Evolutionary conservation across 257 asterid species (phyloP).

Genomic region (Catharanthus roseus): DNA sequence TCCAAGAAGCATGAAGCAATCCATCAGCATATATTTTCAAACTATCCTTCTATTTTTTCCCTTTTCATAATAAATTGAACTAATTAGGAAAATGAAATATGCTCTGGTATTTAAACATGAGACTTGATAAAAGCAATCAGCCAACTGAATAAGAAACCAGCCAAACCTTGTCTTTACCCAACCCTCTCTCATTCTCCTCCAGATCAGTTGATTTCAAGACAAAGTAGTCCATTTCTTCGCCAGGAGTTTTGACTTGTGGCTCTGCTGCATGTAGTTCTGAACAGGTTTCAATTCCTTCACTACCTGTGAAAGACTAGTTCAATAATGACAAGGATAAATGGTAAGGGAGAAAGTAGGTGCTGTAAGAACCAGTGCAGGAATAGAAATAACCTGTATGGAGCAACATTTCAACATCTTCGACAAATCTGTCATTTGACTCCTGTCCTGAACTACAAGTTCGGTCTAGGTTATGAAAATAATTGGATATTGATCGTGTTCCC

Average conservation of each 20-base stretch:
- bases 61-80: background rate
- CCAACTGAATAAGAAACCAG: conserved; percentile 12
- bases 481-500: conserved; percentile 84
- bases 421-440: conserved; percentile 32
- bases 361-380: conserved; percentile 23
- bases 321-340: conserved; percentile 18
- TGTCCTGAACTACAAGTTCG: conserved; percentile 26
- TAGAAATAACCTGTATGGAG: conserved; percentile 47
- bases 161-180: conserved; percentile 42
- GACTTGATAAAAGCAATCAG: background rate
- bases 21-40: background rate
- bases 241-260: conserved; percentile 24
- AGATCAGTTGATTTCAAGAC: conserved; percentile 24
- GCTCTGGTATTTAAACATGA: background rate
- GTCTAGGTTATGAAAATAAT: conserved; percentile 56
- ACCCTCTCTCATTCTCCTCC: conserved; percentile 34
- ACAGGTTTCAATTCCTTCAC: conserved; percentile 33
- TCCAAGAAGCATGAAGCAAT: background rate
- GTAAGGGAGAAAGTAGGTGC: conserved; percentile 12
- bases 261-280: conserved; percentile 25
- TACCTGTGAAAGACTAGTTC: conserved; percentile 16
- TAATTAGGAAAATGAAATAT: conserved; percentile 1
- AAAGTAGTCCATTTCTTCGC: conserved; percentile 29
- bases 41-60: background rate
- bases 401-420: conserved; percentile 33